These are phyloP conservation scores for Sporisorium exsertum DNA, from an alignment of 1,284 basidiomycete species.

Conservation along the genomic window DNA sequence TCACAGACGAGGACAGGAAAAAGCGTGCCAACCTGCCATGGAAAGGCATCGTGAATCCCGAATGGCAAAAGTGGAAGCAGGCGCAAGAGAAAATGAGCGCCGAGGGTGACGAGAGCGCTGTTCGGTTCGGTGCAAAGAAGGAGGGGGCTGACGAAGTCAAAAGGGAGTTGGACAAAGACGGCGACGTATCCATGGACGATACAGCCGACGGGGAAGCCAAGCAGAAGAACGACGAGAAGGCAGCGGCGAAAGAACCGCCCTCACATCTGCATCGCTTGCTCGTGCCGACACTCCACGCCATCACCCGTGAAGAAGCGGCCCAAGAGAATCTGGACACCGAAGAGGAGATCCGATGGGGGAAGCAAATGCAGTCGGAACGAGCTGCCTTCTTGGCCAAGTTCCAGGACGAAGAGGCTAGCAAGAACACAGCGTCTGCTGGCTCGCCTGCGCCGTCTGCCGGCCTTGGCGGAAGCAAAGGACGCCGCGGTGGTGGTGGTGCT, in stretches of 20 bases:
- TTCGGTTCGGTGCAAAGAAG: conserved; percentile 1
- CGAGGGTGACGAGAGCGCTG: conserved; percentile 18
- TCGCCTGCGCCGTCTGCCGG: conserved; percentile 45
- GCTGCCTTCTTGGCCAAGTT: conserved; percentile 62
- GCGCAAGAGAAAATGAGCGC: conserved; percentile 27
- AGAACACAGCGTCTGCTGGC: conserved; percentile 33
- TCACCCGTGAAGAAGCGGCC: conserved; percentile 42
- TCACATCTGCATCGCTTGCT: conserved; percentile 53
- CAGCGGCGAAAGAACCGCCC: conserved; percentile 35
- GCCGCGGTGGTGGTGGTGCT: conserved; percentile 17
- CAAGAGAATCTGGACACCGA: conserved; percentile 63
- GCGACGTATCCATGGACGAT: conserved; percentile 38
- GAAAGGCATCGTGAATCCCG: conserved; percentile 60
- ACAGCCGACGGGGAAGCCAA: conserved; percentile 5
- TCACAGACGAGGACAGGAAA: conserved; percentile 41
- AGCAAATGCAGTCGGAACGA: conserved; percentile 63
- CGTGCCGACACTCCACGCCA: conserved; percentile 45
- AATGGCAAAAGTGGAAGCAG: conserved; percentile 53
- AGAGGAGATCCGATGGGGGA: conserved; percentile 66
- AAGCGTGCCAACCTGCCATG: conserved; percentile 50
- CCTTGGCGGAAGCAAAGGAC: conserved; percentile 22
- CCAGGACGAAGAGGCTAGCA: conserved; percentile 62
- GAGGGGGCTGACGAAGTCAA: conserved; percentile 21
- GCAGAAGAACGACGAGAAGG: conserved; percentile 19
- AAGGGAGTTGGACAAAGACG: conserved; percentile 39